phyloP scores from a whole-genome alignment of 2,329 filamentous ascomycete species.

The Aspergillus aculeatus region DNA sequence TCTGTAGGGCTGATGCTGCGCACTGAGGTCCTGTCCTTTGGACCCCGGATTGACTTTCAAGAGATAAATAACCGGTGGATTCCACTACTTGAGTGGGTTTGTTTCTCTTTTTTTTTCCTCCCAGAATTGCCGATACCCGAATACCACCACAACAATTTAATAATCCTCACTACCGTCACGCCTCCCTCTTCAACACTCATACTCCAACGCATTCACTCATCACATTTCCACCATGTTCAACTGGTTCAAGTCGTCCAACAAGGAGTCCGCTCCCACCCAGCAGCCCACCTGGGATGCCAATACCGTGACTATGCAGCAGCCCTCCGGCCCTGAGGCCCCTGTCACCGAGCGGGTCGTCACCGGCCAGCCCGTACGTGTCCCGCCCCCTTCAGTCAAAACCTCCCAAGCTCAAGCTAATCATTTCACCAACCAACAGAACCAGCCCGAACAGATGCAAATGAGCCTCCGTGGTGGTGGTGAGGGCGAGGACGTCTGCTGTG shows the following conservation, averaged over 20 bases:
- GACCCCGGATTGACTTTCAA: background rate
- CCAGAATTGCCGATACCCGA: background rate
- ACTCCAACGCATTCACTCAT: too few species aligned
- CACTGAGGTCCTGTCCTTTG: background rate
- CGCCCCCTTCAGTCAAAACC: too few species aligned
- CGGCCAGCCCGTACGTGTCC: slow-evolving; percentile 19
- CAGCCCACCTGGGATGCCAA: slow-evolving; percentile 21
- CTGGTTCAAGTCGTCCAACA: slow-evolving; percentile 24
- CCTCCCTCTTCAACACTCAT: background rate
- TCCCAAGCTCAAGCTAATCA: too few species aligned
- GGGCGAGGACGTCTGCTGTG: slow-evolving; percentile 24
- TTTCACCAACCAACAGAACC: background rate
- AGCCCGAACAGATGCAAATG: slow-evolving; percentile 18
- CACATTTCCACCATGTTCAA: slow-evolving; percentile 11
- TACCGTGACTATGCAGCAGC: slow-evolving; percentile 25
- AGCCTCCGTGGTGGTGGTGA: slow-evolving; percentile 23
- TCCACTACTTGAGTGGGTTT: background rate
- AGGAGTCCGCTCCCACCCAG: slow-evolving; percentile 14
- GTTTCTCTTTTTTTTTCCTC: background rate
- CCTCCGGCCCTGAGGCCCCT: slow-evolving; percentile 19
- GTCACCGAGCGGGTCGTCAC: slow-evolving; percentile 19
- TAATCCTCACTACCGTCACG: background rate
- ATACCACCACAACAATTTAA: background rate
- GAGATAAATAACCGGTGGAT: background rate
- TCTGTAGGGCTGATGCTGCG: background rate